Base-by-base conservation (phyloP, 345 rosid genomes). In the Passiflora organensis region DNA sequence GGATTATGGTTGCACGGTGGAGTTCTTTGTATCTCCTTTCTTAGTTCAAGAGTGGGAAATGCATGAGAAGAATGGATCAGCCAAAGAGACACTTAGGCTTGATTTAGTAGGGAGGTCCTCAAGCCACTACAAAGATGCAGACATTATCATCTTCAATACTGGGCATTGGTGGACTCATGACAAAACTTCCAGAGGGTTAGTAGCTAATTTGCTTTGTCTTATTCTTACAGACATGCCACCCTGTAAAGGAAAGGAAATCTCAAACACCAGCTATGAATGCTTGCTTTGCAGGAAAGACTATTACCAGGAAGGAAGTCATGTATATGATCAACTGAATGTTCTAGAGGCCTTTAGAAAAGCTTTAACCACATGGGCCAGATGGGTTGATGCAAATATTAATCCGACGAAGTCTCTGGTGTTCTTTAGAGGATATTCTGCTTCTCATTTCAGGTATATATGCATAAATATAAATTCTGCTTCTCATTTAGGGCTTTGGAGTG, bases 111-210 rank as follows among this genome's bases (percentile, higher is more conserved):
- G 95, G 22, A 80, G 75, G 72, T 81, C 91, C 1, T 81, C 89
- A 0, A 79, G 80, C 56, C 78, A 70, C 55, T 93, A 93, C 62
- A 89, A 72, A 68, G 70, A 48, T 32, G 97, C 96, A 0, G 91
- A 93, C 57, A 67, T 89, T 44, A 70, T 93, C 46, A 65, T 93
- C 54, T 93, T 89, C 77, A 93, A 93, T 51, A 93, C 99, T 0
- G 99, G 99, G 20, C 99, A 93, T 44, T 93, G 99, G 99, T 89
- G 99, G 99, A 93, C 97, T 69, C 99, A 93, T 58, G 97, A 93
- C 9, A 93, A 93, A 69, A 93, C 99, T 51, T 76, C 97, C 21
- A 74, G 63, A 74, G 99, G 99, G 99, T 93, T 66, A 45, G 68
- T 47, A 13, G 13, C 11, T 61, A 18, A 4, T 54, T 12, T 13